Evolutionary conservation across 352 stramenopile species (phyloP), one percentile per base, ranked within the genome.

Genomic region (Phytophthora meadii): DNA sequence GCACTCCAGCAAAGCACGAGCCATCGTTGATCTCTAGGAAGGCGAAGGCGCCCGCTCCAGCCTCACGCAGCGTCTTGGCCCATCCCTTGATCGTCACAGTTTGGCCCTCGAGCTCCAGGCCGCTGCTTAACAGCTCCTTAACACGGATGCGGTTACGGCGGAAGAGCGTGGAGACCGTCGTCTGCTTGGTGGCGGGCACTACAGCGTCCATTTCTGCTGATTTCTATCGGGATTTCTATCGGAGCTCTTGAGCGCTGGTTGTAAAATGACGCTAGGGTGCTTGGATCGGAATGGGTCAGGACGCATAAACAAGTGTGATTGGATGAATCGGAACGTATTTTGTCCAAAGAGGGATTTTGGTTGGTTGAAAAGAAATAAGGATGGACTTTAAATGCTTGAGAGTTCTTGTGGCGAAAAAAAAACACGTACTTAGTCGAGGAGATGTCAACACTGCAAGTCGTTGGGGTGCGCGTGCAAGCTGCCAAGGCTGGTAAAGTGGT

Each of bases 21-120:
- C 97, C 97, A 68, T 99, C 97, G 76, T 97, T 98, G 45, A 99
- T 68, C 76, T 98, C 94, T 32, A 99, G 72, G 72, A 99, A 99
- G 42, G 94, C 79, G 44, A 99, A 88, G 39, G 92, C 81, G 32
- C 89, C 92, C 41, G 96, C 95, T 48, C 87, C 89, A 10, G 88
- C 92, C 53, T 96, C 87, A 9, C 95, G 89, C 32, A 96, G 70
- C 28, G 94, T 98, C 69, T 97, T 93, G 41, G 91, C 84, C 97
- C 97, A 99, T 27, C 96, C 97, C 66, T 95, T 96, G 58, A 99
- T 89, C 11, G 83, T 96, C 30, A 98, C 83, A 24, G 77, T 92
- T 74, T 98, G 68, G 36, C 90, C 89, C 39, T 97, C 77, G 34
- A 92, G 68, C 50, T 74, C 54, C 22, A 92, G 53, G 1, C 88